Evolutionary conservation across 169 alveolate genomes (phyloP).

Genomic region (Cystoisospora suis): DNA sequence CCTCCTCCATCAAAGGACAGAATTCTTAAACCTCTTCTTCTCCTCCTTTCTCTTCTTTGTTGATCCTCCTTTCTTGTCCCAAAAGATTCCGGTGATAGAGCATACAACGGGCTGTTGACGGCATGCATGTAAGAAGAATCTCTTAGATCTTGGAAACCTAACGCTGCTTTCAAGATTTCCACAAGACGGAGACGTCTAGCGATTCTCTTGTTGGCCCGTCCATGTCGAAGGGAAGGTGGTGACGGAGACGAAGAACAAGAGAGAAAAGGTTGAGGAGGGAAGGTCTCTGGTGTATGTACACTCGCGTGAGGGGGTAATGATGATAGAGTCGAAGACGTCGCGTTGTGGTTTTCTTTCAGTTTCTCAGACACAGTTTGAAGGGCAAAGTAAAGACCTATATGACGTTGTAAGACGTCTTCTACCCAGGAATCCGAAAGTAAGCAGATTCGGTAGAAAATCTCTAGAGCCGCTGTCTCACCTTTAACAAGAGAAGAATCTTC

Average conservation of each 20-base stretch:
- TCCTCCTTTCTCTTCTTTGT: slow-evolving; percentile 1
- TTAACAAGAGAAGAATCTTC: neutral
- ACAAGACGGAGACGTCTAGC: neutral
- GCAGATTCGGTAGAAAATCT: neutral
- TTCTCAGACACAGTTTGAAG: neutral
- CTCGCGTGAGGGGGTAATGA: neutral
- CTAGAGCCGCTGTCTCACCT: slow-evolving; percentile 6
- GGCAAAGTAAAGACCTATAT: neutral
- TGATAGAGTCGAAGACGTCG: too few species aligned
- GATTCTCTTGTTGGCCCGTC: neutral
- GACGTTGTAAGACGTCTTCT: neutral
- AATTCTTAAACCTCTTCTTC: slow-evolving; percentile 77
- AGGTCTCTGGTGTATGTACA: neutral
- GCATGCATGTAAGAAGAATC: neutral
- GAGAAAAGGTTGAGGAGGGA: too few species aligned
- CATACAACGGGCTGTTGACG: neutral
- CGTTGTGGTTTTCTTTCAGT: neutral
- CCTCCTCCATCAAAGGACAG: slow-evolving; percentile 89
- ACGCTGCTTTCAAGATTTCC: neutral
- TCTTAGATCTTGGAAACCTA: neutral
- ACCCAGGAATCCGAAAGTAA: neutral
- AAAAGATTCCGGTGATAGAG: neutral
- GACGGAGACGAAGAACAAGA: too few species aligned
- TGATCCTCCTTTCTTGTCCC: too few species aligned
- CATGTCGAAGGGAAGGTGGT: neutral